Evolutionary conservation across 345 rosid species (phyloP).

Genomic region (Arabis hirsuta): DNA sequence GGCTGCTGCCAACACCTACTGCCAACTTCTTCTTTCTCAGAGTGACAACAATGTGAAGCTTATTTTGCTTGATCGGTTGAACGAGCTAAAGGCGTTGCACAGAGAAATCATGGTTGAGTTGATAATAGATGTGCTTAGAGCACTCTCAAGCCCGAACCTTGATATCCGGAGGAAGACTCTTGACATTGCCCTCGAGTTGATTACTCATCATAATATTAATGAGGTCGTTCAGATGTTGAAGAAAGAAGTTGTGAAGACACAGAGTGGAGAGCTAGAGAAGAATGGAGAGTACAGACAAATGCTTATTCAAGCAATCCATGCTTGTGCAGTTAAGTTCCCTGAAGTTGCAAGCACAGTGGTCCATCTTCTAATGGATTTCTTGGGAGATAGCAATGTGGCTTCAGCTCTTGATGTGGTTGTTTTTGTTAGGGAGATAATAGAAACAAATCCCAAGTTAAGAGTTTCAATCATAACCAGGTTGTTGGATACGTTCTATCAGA

Average conservation of each 20-base stretch:
- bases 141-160: constrained; percentile 86
- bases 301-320: constrained; percentile 93
- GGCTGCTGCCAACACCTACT: constrained; percentile 84
- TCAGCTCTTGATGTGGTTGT: constrained; percentile 80
- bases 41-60: constrained; percentile 93
- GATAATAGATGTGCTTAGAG: constrained; percentile 91
- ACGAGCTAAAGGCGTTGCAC: constrained; percentile 70
- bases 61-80: constrained; percentile 81
- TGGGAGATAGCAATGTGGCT: constrained; percentile 88
- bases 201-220: constrained; percentile 74
- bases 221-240: constrained; percentile 81
- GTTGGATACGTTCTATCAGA: constrained; percentile 88
- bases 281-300: constrained; percentile 90
- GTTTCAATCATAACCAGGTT: constrained; percentile 89
- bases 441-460: constrained; percentile 80
- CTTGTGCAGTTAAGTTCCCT: constrained; percentile 88
- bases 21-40: constrained; percentile 83
- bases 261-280: constrained; percentile 87
- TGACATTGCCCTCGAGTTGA: constrained; percentile 82
- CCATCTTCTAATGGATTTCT: constrained; percentile 89
- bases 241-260: constrained; percentile 94
- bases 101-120: constrained; percentile 84
- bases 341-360: constrained; percentile 95
- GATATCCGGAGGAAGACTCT: constrained; percentile 86
- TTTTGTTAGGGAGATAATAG: constrained; percentile 86